phyloP scores from a whole-genome alignment of 2,329 filamentous ascomycete genomes.

The Xylariaceae sp. region DNA sequence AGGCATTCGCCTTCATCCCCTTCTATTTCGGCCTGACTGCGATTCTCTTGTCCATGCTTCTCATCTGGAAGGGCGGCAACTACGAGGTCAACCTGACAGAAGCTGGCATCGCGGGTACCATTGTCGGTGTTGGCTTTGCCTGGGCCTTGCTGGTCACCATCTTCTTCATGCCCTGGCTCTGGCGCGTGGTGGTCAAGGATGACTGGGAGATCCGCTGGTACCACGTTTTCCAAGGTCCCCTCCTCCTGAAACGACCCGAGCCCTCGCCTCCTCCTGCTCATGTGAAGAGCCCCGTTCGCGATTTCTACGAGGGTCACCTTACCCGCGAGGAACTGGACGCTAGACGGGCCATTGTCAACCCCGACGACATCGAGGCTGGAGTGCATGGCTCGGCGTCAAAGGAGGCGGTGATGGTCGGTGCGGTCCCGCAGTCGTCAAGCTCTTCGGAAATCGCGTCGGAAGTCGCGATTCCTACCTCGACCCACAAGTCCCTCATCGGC shows the following conservation, averaged over 20 bases:
- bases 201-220: conserved; percentile 55
- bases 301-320: conserved; percentile 53
- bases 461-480: background rate
- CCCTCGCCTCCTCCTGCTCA: conserved; percentile 39
- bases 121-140: conserved; percentile 46
- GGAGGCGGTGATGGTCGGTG: conserved; percentile 15
- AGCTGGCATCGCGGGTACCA: conserved; percentile 45
- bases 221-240: conserved; percentile 47
- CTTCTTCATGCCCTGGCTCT: conserved; percentile 56
- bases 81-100: conserved; percentile 44
- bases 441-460: conserved; percentile 1
- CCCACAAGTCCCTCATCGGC: conserved; percentile 18
- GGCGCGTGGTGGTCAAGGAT: conserved; percentile 52
- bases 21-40: conserved; percentile 53
- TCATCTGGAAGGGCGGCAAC: conserved; percentile 50
- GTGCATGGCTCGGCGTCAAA: conserved; percentile 5
- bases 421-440: conserved; percentile 9
- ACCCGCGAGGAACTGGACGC: conserved; percentile 49
- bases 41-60: conserved; percentile 53
- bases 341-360: conserved; percentile 26
- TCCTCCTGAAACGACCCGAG: conserved; percentile 42
- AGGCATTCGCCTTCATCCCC: conserved; percentile 48
- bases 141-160: conserved; percentile 44
- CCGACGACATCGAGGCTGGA: conserved; percentile 23
- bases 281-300: conserved; percentile 38